Percentiles rank a stretch among this genome's conserved stretches.
phyloP scores from a whole-genome alignment of 257 asterid species.

The Nicotiana benthamiana region DNA sequence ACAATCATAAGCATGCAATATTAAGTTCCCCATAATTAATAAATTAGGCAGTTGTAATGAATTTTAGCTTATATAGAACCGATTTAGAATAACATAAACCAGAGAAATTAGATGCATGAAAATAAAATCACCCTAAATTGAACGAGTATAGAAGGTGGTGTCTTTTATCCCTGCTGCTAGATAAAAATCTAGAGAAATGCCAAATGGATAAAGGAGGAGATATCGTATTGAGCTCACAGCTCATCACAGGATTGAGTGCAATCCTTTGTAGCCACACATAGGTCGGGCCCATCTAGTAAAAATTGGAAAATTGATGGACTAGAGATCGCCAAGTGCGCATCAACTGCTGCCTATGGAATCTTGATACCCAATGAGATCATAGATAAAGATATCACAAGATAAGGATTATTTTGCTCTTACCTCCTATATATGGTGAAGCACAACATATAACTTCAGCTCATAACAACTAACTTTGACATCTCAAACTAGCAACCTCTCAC shows the following conservation, averaged over 20 bases:
- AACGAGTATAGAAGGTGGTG: neutral
- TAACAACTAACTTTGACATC: neutral
- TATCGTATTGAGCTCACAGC: neutral
- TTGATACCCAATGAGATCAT: constrained; percentile 2
- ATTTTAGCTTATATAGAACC: neutral
- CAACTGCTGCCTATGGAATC: neutral
- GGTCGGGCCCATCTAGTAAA: neutral
- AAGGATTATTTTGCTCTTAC: neutral
- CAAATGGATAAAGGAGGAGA: neutral
- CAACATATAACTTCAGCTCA: neutral
- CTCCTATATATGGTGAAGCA: neutral
- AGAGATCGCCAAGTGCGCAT: neutral
- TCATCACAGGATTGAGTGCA: neutral
- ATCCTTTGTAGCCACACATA: constrained; percentile 1
- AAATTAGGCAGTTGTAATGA: neutral
- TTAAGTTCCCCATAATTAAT: neutral
- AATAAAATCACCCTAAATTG: neutral
- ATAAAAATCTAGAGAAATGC: neutral
- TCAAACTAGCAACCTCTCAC: neutral
- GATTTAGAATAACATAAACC: neutral
- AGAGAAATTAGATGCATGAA: neutral
- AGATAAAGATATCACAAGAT: constrained; percentile 6
- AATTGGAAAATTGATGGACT: neutral
- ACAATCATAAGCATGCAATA: neutral
- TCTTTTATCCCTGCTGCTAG: neutral